Evolutionary conservation across 1,284 basidiomycete genomes (phyloP).

Genomic region (Leucoagaricus sp.): DNA sequence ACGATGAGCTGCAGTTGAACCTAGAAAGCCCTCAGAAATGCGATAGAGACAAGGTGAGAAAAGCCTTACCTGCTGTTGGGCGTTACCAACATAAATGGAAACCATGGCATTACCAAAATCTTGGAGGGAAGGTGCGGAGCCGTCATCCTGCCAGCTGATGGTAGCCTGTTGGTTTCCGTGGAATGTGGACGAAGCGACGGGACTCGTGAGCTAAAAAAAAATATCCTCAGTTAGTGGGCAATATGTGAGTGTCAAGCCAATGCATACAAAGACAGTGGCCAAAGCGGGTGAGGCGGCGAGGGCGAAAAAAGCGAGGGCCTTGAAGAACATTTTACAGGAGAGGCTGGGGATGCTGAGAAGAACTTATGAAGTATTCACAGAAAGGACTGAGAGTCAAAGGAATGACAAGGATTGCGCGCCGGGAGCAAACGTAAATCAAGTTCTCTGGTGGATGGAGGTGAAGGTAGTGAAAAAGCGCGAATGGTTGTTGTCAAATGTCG

Average conservation of each 20-base stretch:
- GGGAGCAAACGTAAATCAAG: slow-evolving; percentile 13
- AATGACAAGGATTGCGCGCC: slow-evolving; percentile 4
- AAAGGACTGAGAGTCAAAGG: slow-evolving; percentile 25
- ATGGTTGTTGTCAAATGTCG: neutral
- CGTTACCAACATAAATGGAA: slow-evolving; percentile 71
- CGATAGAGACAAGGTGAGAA: neutral
- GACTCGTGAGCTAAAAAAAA: slow-evolving; percentile 54
- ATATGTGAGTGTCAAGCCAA: neutral
- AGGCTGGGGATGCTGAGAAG: slow-evolving; percentile 31
- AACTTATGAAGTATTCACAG: slow-evolving; percentile 37
- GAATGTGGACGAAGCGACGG: slow-evolving; percentile 53
- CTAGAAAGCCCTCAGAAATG: slow-evolving; percentile 33
- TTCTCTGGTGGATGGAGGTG: slow-evolving; percentile 17
- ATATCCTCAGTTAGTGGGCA: neutral
- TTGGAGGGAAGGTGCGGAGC: slow-evolving; percentile 50
- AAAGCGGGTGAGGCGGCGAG: slow-evolving; percentile 53
- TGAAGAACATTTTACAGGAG: slow-evolving; percentile 48
- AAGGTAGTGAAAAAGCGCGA: slow-evolving; percentile 16
- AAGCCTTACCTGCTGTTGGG: slow-evolving; percentile 53
- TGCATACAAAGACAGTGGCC: slow-evolving; percentile 59
- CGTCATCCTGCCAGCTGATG: slow-evolving; percentile 73
- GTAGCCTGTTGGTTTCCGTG: slow-evolving; percentile 60
- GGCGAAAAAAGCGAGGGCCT: slow-evolving; percentile 51
- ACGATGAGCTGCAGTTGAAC: slow-evolving; percentile 68
- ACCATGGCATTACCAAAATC: slow-evolving; percentile 63